These are phyloP conservation scores for Diaporthe citriasiana DNA, from an alignment of 2,329 filamentous ascomycete species.

Conservation along the genomic window DNA sequence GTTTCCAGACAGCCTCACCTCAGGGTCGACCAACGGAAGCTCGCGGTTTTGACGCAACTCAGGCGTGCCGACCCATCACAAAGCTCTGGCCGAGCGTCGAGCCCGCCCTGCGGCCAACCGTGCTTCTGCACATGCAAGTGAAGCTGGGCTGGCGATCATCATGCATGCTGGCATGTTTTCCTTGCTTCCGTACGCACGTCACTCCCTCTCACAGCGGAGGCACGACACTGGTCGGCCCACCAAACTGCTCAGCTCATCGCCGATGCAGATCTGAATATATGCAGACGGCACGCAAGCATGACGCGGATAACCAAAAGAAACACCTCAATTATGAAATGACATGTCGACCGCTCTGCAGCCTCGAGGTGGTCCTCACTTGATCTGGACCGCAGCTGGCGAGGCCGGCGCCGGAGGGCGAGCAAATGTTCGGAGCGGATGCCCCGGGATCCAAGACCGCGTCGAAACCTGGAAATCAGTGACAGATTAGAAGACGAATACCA, in stretches of 20 bases:
- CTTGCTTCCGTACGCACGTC: background rate
- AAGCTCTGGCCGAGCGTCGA: background rate
- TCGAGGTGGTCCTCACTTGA: background rate
- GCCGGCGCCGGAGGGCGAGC: conserved; percentile 6
- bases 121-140: conserved; percentile 13
- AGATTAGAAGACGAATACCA: background rate
- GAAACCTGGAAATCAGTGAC: background rate
- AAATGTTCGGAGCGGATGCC: conserved; percentile 15
- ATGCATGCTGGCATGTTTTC: conserved; percentile 1
- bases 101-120: conserved; percentile 18
- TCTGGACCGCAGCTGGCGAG: conserved; percentile 11
- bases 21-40: conserved; percentile 7
- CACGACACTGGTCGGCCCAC: background rate
- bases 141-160: conserved; percentile 2
- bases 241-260: conserved; percentile 10
- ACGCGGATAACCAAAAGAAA: background rate
- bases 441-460: conserved; percentile 13
- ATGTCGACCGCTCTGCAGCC: background rate
- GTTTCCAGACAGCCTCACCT: conserved; percentile 36
- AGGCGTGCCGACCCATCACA: conserved; percentile 25
- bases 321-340: background rate
- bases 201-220: background rate
- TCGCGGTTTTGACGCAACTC: conserved; percentile 32
- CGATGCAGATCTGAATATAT: conserved; percentile 11
- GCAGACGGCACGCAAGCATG: conserved; percentile 25